Conservation (phyloP, 1,139 yeast species). For the Hansenula sp. region DNA sequence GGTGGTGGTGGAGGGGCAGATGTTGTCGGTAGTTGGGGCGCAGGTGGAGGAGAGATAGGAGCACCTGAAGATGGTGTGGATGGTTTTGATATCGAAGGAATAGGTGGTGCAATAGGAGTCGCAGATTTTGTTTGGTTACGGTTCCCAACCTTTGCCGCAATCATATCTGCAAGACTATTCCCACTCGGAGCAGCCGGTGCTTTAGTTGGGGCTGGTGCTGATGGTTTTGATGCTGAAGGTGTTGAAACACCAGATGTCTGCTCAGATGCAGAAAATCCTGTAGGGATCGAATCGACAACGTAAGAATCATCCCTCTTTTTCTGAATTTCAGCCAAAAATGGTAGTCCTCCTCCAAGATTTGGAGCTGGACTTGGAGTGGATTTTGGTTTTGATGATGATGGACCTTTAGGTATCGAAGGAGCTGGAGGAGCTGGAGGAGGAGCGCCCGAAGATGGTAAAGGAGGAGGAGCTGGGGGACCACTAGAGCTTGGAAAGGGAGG, state of each 20-base stretch:
- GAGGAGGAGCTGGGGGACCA: constrained; percentile 21
- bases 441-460: constrained; percentile 11
- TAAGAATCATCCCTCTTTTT: constrained; percentile 50
- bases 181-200: constrained; percentile 13
- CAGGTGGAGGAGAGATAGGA: constrained; percentile 26
- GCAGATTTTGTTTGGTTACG: constrained; percentile 19
- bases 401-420: constrained; percentile 19
- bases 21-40: constrained; percentile 27
- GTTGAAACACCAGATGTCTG: constrained; percentile 25
- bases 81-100: constrained; percentile 22
- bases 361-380: constrained; percentile 9
- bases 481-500: constrained; percentile 7
- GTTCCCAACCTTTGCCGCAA: constrained; percentile 17
- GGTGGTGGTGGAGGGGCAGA: constrained; percentile 13
- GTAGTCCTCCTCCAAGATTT: constrained; percentile 28
- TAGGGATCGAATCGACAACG: constrained; percentile 38
- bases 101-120: constrained; percentile 22
- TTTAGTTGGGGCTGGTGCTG: constrained; percentile 10
- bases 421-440: constrained; percentile 22
- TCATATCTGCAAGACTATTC: constrained; percentile 23
- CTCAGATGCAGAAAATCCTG: too few relatives aligned
- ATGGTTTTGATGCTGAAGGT: constrained; percentile 24
- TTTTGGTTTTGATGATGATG: constrained; percentile 15
- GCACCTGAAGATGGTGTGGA: constrained; percentile 8
- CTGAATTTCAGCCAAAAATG: constrained; percentile 54